phyloP scores from a whole-genome alignment of 1,284 basidiomycete species.

The Apiotrichum siamense region DNA sequence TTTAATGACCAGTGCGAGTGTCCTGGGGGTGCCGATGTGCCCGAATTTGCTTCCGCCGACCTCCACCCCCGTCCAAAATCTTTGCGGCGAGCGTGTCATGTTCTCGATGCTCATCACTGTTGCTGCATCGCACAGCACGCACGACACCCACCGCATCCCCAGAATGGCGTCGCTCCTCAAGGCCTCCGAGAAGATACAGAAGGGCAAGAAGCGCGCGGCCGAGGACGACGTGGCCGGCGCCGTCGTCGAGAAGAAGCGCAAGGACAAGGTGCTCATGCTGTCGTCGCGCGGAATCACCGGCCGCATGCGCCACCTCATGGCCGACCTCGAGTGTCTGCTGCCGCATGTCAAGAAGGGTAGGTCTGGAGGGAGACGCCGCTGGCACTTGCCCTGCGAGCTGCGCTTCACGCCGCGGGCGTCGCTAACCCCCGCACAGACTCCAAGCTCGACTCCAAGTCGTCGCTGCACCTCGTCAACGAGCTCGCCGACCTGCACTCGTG shows the following conservation, averaged over 20 bases:
- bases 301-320: slow-evolving; percentile 96
- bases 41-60: background rate
- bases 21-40: too few relatives aligned
- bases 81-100: background rate
- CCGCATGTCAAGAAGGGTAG: slow-evolving; percentile 96
- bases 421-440: slow-evolving; percentile 58
- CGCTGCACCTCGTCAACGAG: slow-evolving; percentile 88
- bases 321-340: slow-evolving; percentile 80
- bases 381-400: background rate
- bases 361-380: slow-evolving; percentile 23
- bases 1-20: too few relatives aligned
- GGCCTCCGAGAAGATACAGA: slow-evolving; percentile 13
- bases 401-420: background rate
- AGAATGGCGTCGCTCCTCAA: slow-evolving; percentile 19
- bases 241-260: slow-evolving; percentile 44
- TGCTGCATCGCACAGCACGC: background rate
- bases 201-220: slow-evolving; percentile 18
- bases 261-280: slow-evolving; percentile 73
- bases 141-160: background rate
- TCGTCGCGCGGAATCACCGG: slow-evolving; percentile 93
- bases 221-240: slow-evolving; percentile 7
- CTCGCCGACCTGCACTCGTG: slow-evolving; percentile 97
- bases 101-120: background rate
- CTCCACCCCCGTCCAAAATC: background rate
- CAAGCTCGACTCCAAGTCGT: slow-evolving; percentile 95